Percentiles rank a stretch among this genome's conserved stretches.
These are phyloP conservation scores for Vachellia pachyceras DNA, from an alignment of 306 rosid species.

Conservation along the genomic window DNA sequence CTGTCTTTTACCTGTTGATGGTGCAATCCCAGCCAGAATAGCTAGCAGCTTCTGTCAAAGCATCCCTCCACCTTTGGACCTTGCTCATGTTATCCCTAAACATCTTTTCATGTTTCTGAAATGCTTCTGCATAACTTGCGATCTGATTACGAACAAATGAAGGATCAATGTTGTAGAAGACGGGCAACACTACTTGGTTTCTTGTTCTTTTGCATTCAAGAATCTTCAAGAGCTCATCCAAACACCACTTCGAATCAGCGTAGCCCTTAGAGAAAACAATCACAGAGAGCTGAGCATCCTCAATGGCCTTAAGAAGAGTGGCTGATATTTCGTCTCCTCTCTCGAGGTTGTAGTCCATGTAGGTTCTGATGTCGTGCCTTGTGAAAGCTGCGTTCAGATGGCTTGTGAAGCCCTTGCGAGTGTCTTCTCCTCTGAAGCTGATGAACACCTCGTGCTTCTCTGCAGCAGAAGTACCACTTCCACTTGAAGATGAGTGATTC, in stretches of 20 bases:
- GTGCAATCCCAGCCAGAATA: constrained; percentile 54
- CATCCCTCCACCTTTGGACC: constrained; percentile 38
- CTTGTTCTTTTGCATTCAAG: constrained; percentile 33
- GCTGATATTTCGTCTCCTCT: constrained; percentile 45
- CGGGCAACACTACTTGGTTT: constrained; percentile 38
- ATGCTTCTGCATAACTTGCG: constrained; percentile 42
- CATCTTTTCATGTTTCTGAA: constrained; percentile 31
- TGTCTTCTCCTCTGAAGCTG: constrained; percentile 46
- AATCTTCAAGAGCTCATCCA: constrained; percentile 47
- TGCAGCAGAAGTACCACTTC: background rate
- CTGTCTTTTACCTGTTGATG: constrained; percentile 29
- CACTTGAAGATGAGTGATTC: constrained; percentile 33
- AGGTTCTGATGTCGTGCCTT: constrained; percentile 39
- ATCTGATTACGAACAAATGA: constrained; percentile 42
- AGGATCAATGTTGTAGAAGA: constrained; percentile 48
- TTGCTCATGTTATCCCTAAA: constrained; percentile 6
- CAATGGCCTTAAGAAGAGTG: constrained; percentile 36
- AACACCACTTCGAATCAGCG: constrained; percentile 39
- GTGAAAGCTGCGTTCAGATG: constrained; percentile 46
- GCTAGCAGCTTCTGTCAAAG: constrained; percentile 47
- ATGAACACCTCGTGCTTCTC: constrained; percentile 45
- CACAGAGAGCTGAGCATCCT: constrained; percentile 39
- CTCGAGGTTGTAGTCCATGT: constrained; percentile 39
- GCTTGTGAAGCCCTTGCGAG: constrained; percentile 42
- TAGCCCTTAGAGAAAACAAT: constrained; percentile 47